Conservation (phyloP, 2,329 filamentous ascomycete species). For the Cladobotryum protrusum region DNA sequence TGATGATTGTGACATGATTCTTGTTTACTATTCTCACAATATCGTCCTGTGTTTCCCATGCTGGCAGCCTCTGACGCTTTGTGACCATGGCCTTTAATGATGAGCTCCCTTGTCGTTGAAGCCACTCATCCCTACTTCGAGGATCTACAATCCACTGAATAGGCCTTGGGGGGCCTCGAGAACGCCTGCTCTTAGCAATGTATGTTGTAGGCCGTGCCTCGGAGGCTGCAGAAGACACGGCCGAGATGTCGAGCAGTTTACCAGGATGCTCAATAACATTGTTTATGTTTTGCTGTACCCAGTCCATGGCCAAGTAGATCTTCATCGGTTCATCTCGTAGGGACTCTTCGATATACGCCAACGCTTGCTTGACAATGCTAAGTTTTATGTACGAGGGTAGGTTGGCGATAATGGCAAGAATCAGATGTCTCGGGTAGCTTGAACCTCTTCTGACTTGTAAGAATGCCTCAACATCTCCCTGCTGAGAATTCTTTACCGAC, state of each 20-base stretch:
- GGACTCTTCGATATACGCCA: constrained; percentile 63
- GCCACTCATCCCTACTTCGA: constrained; percentile 62
- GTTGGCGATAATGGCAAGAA: constrained; percentile 62
- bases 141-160: constrained; percentile 59
- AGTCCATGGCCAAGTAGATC: constrained; percentile 82
- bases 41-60: constrained; percentile 74
- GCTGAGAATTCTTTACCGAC: constrained; percentile 43
- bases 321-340: constrained; percentile 81
- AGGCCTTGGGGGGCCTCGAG: constrained; percentile 45
- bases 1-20: constrained; percentile 91
- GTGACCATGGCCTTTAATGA: constrained; percentile 69
- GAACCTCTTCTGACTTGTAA: constrained; percentile 65
- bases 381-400: constrained; percentile 91
- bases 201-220: constrained; percentile 38
- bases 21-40: constrained; percentile 70
- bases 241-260: constrained; percentile 74
- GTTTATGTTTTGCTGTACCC: constrained; percentile 80
- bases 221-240: constrained; percentile 62
- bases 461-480: constrained; percentile 46
- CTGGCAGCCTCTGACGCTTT: constrained; percentile 69
- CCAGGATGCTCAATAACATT: constrained; percentile 80
- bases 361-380: constrained; percentile 72
- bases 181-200: constrained; percentile 22
- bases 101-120: constrained; percentile 56
- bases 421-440: constrained; percentile 64